These are phyloP conservation scores for Mycosphaerella sp. DNA, from an alignment of 2,329 filamentous ascomycete species.

Conservation along the genomic window DNA sequence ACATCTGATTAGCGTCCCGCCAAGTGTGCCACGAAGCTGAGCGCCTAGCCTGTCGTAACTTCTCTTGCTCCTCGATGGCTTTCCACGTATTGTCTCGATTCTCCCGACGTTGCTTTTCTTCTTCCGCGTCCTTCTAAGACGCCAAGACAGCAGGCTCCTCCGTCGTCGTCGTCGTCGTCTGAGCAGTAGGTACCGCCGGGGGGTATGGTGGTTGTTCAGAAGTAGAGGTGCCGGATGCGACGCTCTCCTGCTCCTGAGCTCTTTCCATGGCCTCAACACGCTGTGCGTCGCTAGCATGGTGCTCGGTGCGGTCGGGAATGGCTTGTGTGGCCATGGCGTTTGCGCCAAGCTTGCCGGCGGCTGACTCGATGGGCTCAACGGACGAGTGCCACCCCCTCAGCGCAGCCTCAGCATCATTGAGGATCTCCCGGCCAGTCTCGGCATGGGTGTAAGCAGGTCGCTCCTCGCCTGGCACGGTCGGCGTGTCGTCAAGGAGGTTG, in stretches of 20 bases:
- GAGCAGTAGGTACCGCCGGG: constrained; percentile 1
- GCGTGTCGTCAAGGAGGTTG: constrained; percentile 79
- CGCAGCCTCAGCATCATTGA: constrained; percentile 89
- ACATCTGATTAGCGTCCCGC: constrained; percentile 9
- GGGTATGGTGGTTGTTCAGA: neutral
- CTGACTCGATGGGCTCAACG: constrained; percentile 49
- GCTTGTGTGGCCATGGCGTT: constrained; percentile 37
- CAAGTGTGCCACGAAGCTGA: constrained; percentile 9
- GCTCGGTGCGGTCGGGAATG: constrained; percentile 8
- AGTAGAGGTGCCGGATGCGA: constrained; percentile 14
- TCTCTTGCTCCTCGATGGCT: constrained; percentile 6
- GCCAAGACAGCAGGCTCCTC: constrained; percentile 17
- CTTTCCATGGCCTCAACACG: constrained; percentile 22
- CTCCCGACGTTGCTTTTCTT: constrained; percentile 6
- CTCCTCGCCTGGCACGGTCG: constrained; percentile 78
- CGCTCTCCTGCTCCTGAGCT: constrained; percentile 18
- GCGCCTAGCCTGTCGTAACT: neutral
- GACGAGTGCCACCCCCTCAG: constrained; percentile 65
- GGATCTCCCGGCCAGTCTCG: constrained; percentile 68
- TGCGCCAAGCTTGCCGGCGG: constrained; percentile 45
- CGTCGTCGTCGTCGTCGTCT: constrained; percentile 7
- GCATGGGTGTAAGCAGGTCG: constrained; percentile 62
- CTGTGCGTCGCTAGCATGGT: constrained; percentile 18
- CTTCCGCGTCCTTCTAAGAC: constrained; percentile 17
- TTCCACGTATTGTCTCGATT: constrained; percentile 4